These are phyloP conservation scores for Globisporangium okanoganense DNA, from an alignment of 352 stramenopile genomes.

Conservation along the genomic window DNA sequence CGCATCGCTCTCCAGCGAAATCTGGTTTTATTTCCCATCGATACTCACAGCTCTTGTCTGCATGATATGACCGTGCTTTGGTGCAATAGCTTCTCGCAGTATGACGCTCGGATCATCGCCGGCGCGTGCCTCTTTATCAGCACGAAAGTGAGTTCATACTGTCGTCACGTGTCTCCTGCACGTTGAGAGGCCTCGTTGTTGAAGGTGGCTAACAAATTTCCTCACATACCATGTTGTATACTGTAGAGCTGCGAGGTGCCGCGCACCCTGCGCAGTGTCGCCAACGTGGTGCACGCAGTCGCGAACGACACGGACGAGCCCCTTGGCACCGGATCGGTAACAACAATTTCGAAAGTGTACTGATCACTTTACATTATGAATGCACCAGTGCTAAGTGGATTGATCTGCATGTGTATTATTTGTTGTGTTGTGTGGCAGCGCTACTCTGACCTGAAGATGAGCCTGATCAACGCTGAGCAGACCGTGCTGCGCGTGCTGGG, in stretches of 20 bases:
- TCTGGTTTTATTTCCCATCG: neutral
- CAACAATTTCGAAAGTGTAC: neutral
- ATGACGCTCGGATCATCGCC: conserved; percentile 17
- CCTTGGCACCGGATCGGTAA: conserved; percentile 30
- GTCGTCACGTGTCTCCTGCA: neutral
- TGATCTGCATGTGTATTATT: neutral
- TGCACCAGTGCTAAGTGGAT: neutral
- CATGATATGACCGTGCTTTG: neutral
- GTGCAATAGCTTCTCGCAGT: conserved; percentile 14
- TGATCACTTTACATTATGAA: neutral
- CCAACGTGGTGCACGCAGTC: conserved; percentile 45
- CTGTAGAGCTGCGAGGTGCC: conserved; percentile 39
- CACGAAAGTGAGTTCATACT: conserved; percentile 9
- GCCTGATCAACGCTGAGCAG: conserved; percentile 50
- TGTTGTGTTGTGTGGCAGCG: conserved; percentile 16
- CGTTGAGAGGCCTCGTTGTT: too few species aligned
- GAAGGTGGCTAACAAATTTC: neutral
- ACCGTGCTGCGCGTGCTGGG: conserved; percentile 39
- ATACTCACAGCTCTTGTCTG: neutral
- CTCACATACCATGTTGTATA: neutral
- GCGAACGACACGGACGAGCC: conserved; percentile 23
- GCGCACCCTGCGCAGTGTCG: conserved; percentile 41
- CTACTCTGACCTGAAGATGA: conserved; percentile 40
- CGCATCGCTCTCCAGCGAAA: neutral
- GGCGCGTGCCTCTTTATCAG: conserved; percentile 19